A percentile compares a stretch with the other conserved stretches of the same genome.
Conservation (phyloP, 306 rosid species). For the Begonia masoniana region DNA sequence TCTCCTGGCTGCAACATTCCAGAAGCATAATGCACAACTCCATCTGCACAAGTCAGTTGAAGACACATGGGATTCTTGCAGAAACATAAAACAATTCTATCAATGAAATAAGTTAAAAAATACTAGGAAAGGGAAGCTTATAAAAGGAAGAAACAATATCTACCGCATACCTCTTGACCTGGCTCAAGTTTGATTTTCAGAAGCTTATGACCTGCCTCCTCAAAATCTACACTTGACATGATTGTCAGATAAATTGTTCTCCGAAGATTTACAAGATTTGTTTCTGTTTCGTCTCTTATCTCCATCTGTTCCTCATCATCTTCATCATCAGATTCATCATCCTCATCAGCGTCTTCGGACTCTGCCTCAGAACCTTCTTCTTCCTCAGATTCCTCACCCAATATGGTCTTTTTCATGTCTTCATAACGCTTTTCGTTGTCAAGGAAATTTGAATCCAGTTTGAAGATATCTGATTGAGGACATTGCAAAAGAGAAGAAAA, state of each 20-base stretch:
- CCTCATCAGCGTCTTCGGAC: conserved; percentile 31
- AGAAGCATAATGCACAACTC: conserved; percentile 66
- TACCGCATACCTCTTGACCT: conserved; percentile 76
- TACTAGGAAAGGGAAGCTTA: background rate
- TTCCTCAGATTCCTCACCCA: conserved; percentile 61
- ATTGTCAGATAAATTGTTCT: conserved; percentile 87
- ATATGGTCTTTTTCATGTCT: conserved; percentile 57
- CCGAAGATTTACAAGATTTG: conserved; percentile 79
- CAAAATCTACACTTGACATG: conserved; percentile 95
- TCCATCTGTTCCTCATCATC: conserved; percentile 63
- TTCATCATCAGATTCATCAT: conserved; percentile 43
- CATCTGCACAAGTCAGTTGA: conserved; percentile 37
- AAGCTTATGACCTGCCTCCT: conserved; percentile 97
- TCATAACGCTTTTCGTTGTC: conserved; percentile 75
- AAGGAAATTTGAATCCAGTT: conserved; percentile 55
- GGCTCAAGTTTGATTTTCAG: conserved; percentile 92
- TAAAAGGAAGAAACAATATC: conserved; percentile 1
- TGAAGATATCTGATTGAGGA: conserved; percentile 55
- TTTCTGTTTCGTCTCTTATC: conserved; percentile 84
- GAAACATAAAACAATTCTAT: no score
- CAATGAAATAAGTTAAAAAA: background rate
- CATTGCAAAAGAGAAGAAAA: background rate
- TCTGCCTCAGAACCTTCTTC: conserved; percentile 57
- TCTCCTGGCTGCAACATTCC: conserved; percentile 93
- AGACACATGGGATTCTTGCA: conserved; percentile 1